Base-by-base conservation (phyloP, 805 yeast genomes). In the Saccharomycopsis synnaedendra region DNA sequence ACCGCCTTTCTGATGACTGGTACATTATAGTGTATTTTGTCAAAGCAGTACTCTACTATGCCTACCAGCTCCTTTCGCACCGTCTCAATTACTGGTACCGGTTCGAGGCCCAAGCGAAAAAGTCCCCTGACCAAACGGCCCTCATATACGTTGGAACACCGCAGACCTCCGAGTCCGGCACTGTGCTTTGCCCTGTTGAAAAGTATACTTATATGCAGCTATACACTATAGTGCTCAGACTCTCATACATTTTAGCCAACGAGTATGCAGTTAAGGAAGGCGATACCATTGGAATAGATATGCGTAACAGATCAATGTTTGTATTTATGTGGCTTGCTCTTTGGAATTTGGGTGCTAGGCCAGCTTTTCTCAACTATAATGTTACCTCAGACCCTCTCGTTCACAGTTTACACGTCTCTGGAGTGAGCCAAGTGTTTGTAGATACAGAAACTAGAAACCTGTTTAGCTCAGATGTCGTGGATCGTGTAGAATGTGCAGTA, bases 311-410 rank as follows among this genome's bases (percentile, higher is more conserved):
- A 60, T 95, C 96, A 2, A 67, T 87, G 53, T 85, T 85, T 57
- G 64, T 89, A 10, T 71, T 88, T 46, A 60, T 84, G 39, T 85
- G 96, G 95, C 71, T 85, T 47, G 84, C 96, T 0, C 64, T 84
- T 43, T 89, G 96, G 96, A 85, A 86, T 57, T 70, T 89, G 46
- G 97, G 97, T 40, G 96, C 95, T 1, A 63, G 72, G 5, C 96
- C 96, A 0, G 88, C 95, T 0, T 83, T 90, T 56, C 66, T 90
- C 57, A 89, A 89, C 65, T 85, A 80, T 66, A 89, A 88, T 62
- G 71, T 82, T 43, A 69, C 72, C 45, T 88, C 86, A 30, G 71
- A 72, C 45, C 83, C 95, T 1, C 70, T 89, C 54, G 76, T 78
- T 9, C 97, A 90, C 64, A 85, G 95, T 54, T 67, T 90, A 56